These are phyloP conservation scores for Blepharisma japonicum DNA, from an alignment of 73 alveolate species.

Conservation along the genomic window DNA sequence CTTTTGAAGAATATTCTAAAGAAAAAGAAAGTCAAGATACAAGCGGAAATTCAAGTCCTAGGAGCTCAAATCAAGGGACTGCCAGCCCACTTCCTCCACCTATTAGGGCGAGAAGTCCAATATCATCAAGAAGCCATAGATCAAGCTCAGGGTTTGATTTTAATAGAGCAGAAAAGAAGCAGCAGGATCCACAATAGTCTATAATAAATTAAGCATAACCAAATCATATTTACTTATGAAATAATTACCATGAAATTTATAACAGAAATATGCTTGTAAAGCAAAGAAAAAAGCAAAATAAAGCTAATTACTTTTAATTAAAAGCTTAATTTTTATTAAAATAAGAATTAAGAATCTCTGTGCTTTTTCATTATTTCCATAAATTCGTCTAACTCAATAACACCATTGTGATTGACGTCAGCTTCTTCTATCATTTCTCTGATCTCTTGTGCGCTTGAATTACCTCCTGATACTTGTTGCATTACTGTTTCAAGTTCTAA, in stretches of 20 bases:
- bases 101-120: no score
- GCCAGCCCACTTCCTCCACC: not conserved
- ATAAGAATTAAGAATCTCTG: not conserved
- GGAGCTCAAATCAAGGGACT: not conserved
- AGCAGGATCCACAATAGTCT: no score
- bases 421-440: conserved; percentile 33
- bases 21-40: not conserved
- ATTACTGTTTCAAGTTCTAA: conserved; percentile 12
- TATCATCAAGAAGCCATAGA: no score
- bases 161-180: no score
- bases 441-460: conserved; percentile 23
- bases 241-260: no score
- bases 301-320: no score
- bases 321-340: not conserved
- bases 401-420: conserved; percentile 35
- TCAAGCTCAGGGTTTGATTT: no score
- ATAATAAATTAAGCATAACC: no score
- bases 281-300: no score
- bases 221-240: no score
- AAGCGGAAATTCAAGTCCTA: not conserved
- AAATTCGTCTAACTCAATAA: conserved; percentile 36
- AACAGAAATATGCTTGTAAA: no score
- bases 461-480: not conserved
- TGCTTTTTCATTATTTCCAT: not conserved
- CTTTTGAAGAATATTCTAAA: conserved; percentile 24